Evolutionary conservation across 1,284 basidiomycete species (phyloP), one percentile per base, ranked within the genome.

Genomic region (Ustilago trichophora): DNA sequence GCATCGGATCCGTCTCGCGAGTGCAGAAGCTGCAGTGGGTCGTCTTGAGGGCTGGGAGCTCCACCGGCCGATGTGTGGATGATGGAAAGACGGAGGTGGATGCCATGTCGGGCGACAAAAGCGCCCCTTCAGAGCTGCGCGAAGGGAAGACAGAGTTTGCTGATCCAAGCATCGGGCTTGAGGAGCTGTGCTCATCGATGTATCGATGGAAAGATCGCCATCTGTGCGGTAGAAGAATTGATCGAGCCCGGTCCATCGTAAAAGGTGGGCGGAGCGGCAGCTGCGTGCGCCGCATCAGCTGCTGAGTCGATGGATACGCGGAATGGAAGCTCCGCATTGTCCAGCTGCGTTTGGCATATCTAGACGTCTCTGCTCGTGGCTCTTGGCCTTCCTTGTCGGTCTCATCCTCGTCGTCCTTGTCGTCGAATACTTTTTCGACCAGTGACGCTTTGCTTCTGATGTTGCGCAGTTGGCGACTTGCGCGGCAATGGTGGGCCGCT

Each of bases 291-390:
- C 10, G 60, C 50, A 43, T 76, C 74, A 10, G 69, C 72, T 6
- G 70, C 50, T 11, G 74, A 76, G 42, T 76, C 74, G 29, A 76
- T 48, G 11, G 72, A 72, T 0, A 76, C 67, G 11, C 74, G 62
- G 25, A 76, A 69, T 4, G 72, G 72, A 2, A 53, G 43, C 13
- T 71, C 58, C 6, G 36, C 41, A 16, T 59, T n/a, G n/a, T n/a
- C n/a, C n/a, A n/a, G n/a, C 47, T 5, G 41, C 12, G 1, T 21
- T 37, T n/a, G 32, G 21, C 24, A 4, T n/a, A 42, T 24, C 16
- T 29, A 12, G 32, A 21, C 8, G 37, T 4, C 15, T 31, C n/a
- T 1, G 25, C 42, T n/a, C 5, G 15, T 9, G 15, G 10, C 19
- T 38, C 35, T 21, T 31, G 4, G n/a, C 25, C 19, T 6, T 21